A percentile compares a stretch with the other conserved stretches of the same genome.
Evolutionary conservation across 768 basidiomycete species (phyloP).

Genomic region (Phylloporus arenicola): DNA sequence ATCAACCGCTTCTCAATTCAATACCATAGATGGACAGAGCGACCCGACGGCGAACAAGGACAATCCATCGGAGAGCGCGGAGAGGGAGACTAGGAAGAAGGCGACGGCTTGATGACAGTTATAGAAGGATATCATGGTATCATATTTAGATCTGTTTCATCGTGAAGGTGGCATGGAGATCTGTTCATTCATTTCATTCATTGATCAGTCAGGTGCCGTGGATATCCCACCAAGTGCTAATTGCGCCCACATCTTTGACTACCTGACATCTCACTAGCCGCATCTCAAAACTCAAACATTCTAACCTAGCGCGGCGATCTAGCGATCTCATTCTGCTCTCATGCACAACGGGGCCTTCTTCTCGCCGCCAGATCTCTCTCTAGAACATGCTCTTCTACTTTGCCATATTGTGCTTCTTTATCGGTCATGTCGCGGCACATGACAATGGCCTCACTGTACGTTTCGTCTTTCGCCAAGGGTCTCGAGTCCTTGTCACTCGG

Average conservation of each 20-base stretch:
- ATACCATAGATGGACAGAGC: slow-evolving; percentile 20
- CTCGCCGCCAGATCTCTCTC: slow-evolving; percentile 14
- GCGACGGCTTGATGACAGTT: slow-evolving; percentile 39
- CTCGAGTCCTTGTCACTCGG: slow-evolving; percentile 11
- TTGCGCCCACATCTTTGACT: background rate
- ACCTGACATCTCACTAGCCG: background rate
- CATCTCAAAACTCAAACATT: slow-evolving; percentile 18
- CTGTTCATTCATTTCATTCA: slow-evolving; percentile 1
- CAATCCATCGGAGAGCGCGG: slow-evolving; percentile 37
- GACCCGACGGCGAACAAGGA: slow-evolving; percentile 25
- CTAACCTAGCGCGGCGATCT: slow-evolving; percentile 26
- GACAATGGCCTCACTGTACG: slow-evolving; percentile 22
- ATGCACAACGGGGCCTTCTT: slow-evolving; percentile 11
- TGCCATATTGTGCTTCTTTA: slow-evolving; percentile 24
- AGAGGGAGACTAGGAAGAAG: slow-evolving; percentile 43
- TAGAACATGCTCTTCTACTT: slow-evolving; percentile 10
- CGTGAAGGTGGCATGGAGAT: slow-evolving; percentile 16
- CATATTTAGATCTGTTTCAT: slow-evolving; percentile 16
- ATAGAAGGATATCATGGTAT: slow-evolving; percentile 29
- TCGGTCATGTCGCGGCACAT: slow-evolving; percentile 20
- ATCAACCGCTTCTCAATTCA: slow-evolving; percentile 28
- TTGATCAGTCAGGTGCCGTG: slow-evolving; percentile 11
- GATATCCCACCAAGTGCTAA: slow-evolving; percentile 5
- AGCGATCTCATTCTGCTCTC: slow-evolving; percentile 21
- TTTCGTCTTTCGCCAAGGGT: slow-evolving; percentile 26